Percentiles rank a stretch among this genome's conserved stretches.
Evolutionary conservation across 768 basidiomycete species (phyloP).

Genomic region (Boletus vermiculosoides): DNA sequence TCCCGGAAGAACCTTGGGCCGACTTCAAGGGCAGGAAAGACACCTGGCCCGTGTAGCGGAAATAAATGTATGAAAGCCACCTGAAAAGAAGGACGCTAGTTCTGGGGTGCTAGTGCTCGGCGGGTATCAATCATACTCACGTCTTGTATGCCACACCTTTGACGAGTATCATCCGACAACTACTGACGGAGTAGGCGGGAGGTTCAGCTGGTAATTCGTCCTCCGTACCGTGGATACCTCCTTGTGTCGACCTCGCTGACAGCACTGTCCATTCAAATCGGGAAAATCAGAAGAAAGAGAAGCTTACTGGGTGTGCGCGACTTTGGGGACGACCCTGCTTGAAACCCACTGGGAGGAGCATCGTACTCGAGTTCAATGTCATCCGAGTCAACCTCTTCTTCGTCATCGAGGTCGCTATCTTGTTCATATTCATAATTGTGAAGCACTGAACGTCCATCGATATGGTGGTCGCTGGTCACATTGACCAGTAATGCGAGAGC

Average conservation of each 20-base stretch:
- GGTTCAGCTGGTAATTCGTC: conserved; percentile 6
- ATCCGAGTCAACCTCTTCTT: conserved; percentile 5
- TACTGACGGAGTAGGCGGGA: conserved; percentile 24
- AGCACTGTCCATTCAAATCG: neutral
- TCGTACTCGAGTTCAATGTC: too few species aligned
- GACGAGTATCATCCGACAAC: conserved; percentile 27
- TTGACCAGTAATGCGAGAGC: conserved; percentile 19
- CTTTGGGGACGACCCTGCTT: conserved; percentile 1
- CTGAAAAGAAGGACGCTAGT: conserved; percentile 6
- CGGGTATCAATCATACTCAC: conserved; percentile 12
- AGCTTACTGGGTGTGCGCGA: conserved; percentile 8
- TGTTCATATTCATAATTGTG: conserved; percentile 29
- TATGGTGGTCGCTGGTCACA: conserved; percentile 23
- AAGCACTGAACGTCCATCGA: conserved; percentile 19
- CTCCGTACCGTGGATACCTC: neutral
- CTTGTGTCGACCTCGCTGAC: neutral
- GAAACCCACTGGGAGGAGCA: neutral
- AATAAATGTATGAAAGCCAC: conserved; percentile 30
- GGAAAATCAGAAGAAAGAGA: neutral
- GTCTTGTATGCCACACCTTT: conserved; percentile 30
- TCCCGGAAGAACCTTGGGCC: neutral
- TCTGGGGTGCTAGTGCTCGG: neutral
- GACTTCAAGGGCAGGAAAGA: conserved; percentile 28
- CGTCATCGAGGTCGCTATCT: conserved; percentile 33
- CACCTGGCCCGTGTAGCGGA: conserved; percentile 32